A percentile compares a stretch with the other conserved stretches of the same genome.
Evolutionary conservation across 192 early-diverging fungal species (phyloP).

Genomic region (Coemansia sp.): DNA sequence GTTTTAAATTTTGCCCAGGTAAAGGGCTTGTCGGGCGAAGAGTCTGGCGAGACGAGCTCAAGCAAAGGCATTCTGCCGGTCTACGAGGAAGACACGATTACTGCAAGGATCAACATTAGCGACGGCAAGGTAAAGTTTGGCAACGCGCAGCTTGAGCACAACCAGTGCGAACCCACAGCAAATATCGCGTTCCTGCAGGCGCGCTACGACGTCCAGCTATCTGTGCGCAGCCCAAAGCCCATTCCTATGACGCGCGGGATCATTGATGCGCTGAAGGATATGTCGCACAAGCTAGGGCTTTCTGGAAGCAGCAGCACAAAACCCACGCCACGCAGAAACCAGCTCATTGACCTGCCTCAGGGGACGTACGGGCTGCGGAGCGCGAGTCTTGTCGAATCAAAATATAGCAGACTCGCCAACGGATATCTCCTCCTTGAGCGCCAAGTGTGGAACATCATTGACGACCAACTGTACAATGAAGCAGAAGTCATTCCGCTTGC

Average conservation of each 20-base stretch:
- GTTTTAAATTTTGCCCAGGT: slow-evolving; percentile 13
- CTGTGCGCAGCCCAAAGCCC: neutral
- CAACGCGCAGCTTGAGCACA: slow-evolving; percentile 7
- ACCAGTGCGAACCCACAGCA: slow-evolving; percentile 5
- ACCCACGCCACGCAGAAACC: slow-evolving; percentile 20
- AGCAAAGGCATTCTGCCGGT: slow-evolving; percentile 18
- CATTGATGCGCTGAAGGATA: slow-evolving; percentile 2
- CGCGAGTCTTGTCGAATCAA: slow-evolving; percentile 28
- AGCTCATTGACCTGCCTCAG: slow-evolving; percentile 6
- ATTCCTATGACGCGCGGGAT: slow-evolving; percentile 10
- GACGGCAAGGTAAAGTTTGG: slow-evolving; percentile 13
- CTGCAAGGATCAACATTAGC: slow-evolving; percentile 17
- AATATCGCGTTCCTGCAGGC: slow-evolving; percentile 34
- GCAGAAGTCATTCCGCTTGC: slow-evolving; percentile 27
- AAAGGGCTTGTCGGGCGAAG: neutral
- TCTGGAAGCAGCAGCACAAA: neutral
- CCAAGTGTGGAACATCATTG: slow-evolving; percentile 41
- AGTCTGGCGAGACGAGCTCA: neutral
- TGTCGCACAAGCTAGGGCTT: slow-evolving; percentile 14
- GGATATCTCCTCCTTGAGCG: slow-evolving; percentile 16
- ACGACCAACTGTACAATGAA: slow-evolving; percentile 32
- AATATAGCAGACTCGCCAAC: slow-evolving; percentile 1
- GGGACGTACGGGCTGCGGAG: slow-evolving; percentile 21
- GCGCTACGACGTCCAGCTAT: slow-evolving; percentile 29
- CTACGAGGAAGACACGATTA: slow-evolving; percentile 13